phyloP scores from a whole-genome alignment of 192 early-diverging fungal species.

The Funneliformis mosseae region DNA sequence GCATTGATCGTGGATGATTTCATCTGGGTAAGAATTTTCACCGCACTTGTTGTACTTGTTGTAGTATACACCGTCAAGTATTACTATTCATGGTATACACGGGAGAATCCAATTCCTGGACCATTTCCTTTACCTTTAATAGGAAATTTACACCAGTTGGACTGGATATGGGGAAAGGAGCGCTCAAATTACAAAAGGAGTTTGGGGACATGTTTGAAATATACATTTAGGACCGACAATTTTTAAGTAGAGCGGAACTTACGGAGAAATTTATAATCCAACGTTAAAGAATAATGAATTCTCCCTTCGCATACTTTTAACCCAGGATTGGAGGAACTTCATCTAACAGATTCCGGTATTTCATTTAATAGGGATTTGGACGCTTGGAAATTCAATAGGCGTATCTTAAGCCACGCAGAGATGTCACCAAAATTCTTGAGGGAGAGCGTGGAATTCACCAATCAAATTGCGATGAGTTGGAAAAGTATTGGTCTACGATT shows the following conservation, averaged over 20 bases:
- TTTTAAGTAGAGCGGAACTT: slow-evolving; percentile 17
- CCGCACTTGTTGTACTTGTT: not conserved
- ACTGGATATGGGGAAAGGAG: not conserved
- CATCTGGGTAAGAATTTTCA: not conserved
- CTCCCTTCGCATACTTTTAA: not conserved
- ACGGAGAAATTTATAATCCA: slow-evolving; percentile 5
- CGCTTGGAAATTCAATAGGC: slow-evolving; percentile 10
- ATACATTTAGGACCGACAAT: not conserved
- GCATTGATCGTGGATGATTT: too few species aligned
- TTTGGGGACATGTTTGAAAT: slow-evolving; percentile 25
- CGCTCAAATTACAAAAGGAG: not conserved
- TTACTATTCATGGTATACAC: not conserved
- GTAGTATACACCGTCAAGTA: not conserved
- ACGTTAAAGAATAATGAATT: slow-evolving; percentile 6
- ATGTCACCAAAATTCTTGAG: not conserved
- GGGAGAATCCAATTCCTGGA: slow-evolving; percentile 22
- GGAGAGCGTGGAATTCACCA: not conserved
- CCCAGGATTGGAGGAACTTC: not conserved
- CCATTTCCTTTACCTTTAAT: slow-evolving; percentile 27
- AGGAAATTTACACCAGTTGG: slow-evolving; percentile 13
- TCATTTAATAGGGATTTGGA: not conserved
- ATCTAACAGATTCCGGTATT: not conserved
- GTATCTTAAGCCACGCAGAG: not conserved
- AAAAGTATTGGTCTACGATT: not conserved
- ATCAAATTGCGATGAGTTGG: not conserved